phyloP scores from a whole-genome alignment of 2,329 filamentous ascomycete genomes.

The Fusarium veterinarium region DNA sequence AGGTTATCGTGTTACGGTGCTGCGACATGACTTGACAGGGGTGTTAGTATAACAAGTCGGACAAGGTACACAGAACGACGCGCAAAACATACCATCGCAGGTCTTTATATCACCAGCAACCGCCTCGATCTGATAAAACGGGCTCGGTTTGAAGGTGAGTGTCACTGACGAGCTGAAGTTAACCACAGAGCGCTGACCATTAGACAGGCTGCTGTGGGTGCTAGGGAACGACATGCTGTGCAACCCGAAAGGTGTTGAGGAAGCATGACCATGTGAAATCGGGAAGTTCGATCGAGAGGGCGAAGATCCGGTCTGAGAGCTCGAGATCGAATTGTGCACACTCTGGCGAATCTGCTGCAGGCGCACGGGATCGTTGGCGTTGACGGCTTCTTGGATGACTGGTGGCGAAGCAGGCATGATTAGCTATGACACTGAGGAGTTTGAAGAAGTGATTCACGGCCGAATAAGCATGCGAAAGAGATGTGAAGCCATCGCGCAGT shows the following conservation, averaged over 20 bases:
- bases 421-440: slow-evolving; percentile 1
- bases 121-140: slow-evolving; percentile 81
- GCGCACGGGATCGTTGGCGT: slow-evolving; percentile 52
- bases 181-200: slow-evolving; percentile 35
- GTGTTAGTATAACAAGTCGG: slow-evolving; percentile 10
- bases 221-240: slow-evolving; percentile 38
- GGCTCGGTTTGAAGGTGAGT: slow-evolving; percentile 73
- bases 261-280: slow-evolving; percentile 21
- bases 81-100: slow-evolving; percentile 74
- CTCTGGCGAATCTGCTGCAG: slow-evolving; percentile 59
- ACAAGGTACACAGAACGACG: background rate
- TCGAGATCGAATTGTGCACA: slow-evolving; percentile 51
- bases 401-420: slow-evolving; percentile 16
- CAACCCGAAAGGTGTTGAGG: slow-evolving; percentile 21
- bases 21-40: slow-evolving; percentile 63
- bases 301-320: slow-evolving; percentile 38
- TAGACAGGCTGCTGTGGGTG: slow-evolving; percentile 28
- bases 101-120: slow-evolving; percentile 72
- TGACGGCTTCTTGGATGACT: slow-evolving; percentile 58
- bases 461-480: background rate
- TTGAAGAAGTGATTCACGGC: background rate
- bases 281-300: slow-evolving; percentile 32
- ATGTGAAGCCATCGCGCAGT: background rate
- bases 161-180: slow-evolving; percentile 22
- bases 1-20: slow-evolving; percentile 60